Evolutionary conservation across 345 rosid species (phyloP), one percentile per base, ranked within the genome.

Genomic region (Hibiscus mutabilis): DNA sequence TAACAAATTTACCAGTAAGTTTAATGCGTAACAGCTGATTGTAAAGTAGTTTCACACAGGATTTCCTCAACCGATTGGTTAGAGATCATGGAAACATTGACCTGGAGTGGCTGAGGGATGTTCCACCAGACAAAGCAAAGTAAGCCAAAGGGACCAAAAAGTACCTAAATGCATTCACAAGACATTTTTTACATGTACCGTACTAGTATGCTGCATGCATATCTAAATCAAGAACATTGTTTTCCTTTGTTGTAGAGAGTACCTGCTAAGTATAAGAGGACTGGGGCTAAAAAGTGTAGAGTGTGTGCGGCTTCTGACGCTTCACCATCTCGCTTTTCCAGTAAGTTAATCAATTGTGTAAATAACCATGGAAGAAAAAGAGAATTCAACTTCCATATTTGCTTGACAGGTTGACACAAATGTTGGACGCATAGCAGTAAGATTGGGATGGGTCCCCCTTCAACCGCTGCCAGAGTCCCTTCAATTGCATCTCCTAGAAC

Each of bases 381-480:
- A 66, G 60, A 60, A 78, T 67, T 62, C 60, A 77, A 64, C 19
- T 59, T 55, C 51, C 44, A 27, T 22, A 8, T 69, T 59, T 60
- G 75, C 53, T 53, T 82, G 66, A 73, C 79, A 96, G 99, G 99
- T 96, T 72, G 99, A 96, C 86, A 96, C 98, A 11, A 96, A 96
- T 83, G 99, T 96, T 74, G 99, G 99, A 15, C 90, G 98, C 13
- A 96, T 96, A 77, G 98, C 98, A 10, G 99, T 96, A 70, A 83
- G 99, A 74, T 82, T 96, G 31, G 99, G 99, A 76, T 96, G 99
- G 99, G 99, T 96, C 58, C 99, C 99, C 2, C 88, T 96, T 55
- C 94, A 89, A 74, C 98, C 99, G 9, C 85, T 96, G 57, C 99
- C 99, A 0, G 99, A 92, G 85, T 92, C 97, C 10, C 95, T 96